Evolutionary conservation across 2,329 filamentous ascomycete genomes (phyloP), one percentile per base, ranked within the genome.

Genomic region (Chaetomiaceae sp.): DNA sequence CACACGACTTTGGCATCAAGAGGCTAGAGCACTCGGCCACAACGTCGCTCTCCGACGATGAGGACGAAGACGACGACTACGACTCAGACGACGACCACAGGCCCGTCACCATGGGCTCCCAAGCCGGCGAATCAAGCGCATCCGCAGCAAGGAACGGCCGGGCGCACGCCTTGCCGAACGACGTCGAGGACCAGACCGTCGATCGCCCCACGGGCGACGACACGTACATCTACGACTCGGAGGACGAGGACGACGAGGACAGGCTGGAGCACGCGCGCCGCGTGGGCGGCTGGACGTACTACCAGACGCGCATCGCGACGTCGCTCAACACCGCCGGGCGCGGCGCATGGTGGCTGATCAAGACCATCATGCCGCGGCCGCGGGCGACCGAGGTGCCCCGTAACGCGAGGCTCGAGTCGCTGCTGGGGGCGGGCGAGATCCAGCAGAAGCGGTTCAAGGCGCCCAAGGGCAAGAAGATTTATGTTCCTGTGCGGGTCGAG

Each of bases 401-500:
- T 63, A 73, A 80, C 71, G 69, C 82, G 70, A 71, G 79, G 22
- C 71, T 75, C 34, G 69, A 76, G 57, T 71, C 75, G 64, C 73
- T 83, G 11, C 81, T 84, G 36, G 80, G 80, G 6, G 66, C 70
- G 46, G 71, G 78, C 64, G 63, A 84, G 72, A 77, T 85, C 23
- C 76, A 79, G 59, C 75, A 69, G 27, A 81, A 77, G 68, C 77
- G 72, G 62, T 83, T 91, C 74, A 85, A 83, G 67, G 88, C 88
- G 8, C 88, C 88, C 12, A 85, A 83, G 68, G 88, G 88, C 50
- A 92, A 91, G 82, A 89, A 89, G 69, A 97, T 99, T 55, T 92
- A 97, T 65, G 94, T 99, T 22, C 92, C 92, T 14, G 87, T 97
- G 51, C 85, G 94, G 45, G 91, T 99, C 31, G 94, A 99, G 71